Base-by-base conservation (phyloP, 176 grass and related monocot genomes). In the Puccinellia tenuiflora region DNA sequence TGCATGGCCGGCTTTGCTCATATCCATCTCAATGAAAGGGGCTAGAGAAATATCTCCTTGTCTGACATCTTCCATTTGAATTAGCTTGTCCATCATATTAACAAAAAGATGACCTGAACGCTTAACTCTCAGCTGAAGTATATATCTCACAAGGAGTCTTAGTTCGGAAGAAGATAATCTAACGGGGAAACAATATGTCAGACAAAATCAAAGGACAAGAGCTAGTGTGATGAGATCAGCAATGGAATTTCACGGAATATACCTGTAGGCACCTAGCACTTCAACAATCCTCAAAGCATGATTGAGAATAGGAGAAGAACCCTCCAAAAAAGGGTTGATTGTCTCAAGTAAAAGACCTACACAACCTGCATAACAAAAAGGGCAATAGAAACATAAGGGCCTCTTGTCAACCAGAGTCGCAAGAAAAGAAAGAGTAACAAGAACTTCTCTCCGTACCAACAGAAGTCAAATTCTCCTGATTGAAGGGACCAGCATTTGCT, bases 401-500 rank as follows among this genome's bases (percentile, higher is more conserved):
- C 12, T 55, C 30, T 48, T 67, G 28, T 57, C 37, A 67, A 83
- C 69, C 9, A 9, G 35, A 86, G 14, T 82, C 21, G 29, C 14
- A 64, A 56, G 24, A 81, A 82, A 81, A 85, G 60, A 72, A 79
- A 72, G 57, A 31, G 50, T 86, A 78, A 78, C 42, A 82, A 79
- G 29, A 80, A 65, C 9, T 82, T 63, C 22, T 65, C 70, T 38
- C 26, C 94, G 73, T 90, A 99, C 97, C 97, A 79, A 96, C 97
- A 84, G 91, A 92, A 94, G 93, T 96, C 83, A 99, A 89, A 85
- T 96, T 99, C 71, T 99, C 97, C 81, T 94, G 93, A 88, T 99
- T 99, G 78, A 92, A 99, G 64, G 91, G 89, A 30, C 93, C 91
- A 84, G 91, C 82, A 85, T 81, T 86, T 75, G 97, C 93, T 78